Conservation (phyloP, 2,329 filamentous ascomycete genomes). For the Fusarium tjaetaba region DNA sequence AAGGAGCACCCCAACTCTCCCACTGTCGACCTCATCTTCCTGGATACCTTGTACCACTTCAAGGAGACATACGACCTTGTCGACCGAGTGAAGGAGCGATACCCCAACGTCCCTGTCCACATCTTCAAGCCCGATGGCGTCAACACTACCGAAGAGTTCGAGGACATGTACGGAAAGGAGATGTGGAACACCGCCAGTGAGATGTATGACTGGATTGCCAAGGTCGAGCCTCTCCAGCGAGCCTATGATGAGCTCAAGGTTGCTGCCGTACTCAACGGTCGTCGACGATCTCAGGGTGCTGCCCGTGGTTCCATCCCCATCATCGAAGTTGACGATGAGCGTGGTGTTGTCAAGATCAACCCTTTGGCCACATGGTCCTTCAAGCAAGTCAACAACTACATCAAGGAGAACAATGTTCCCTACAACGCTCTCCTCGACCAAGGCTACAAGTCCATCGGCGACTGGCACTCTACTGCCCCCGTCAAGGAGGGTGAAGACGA, state of each 20-base stretch:
- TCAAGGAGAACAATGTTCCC: conserved; percentile 86
- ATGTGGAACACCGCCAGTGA: conserved; percentile 89
- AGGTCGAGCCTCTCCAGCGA: conserved; percentile 94
- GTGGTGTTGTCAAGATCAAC: conserved; percentile 96
- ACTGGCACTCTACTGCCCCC: conserved; percentile 96
- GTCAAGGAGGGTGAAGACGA: conserved; percentile 94
- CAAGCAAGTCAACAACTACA: conserved; percentile 86
- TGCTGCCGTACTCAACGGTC: conserved; percentile 90
- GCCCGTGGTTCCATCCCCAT: conserved; percentile 91
- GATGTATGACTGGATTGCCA: conserved; percentile 95
- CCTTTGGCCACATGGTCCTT: conserved; percentile 96
- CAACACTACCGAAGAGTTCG: conserved; percentile 79
- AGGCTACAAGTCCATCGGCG: conserved; percentile 98
- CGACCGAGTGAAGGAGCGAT: conserved; percentile 77
- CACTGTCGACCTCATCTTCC: conserved; percentile 76
- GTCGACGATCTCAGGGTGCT: conserved; percentile 90
- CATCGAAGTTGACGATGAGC: conserved; percentile 88
- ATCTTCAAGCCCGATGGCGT: conserved; percentile 87
- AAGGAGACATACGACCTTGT: conserved; percentile 78
- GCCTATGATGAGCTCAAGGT: conserved; percentile 90
- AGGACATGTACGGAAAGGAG: conserved; percentile 80
- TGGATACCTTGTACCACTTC: conserved; percentile 87
- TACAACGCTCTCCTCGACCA: conserved; percentile 92
- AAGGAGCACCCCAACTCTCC: conserved; percentile 68
- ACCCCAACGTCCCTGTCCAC: conserved; percentile 84